Base-by-base conservation (phyloP, 2,329 filamentous ascomycete genomes). In the Myriosclerotinia duriaeana region DNA sequence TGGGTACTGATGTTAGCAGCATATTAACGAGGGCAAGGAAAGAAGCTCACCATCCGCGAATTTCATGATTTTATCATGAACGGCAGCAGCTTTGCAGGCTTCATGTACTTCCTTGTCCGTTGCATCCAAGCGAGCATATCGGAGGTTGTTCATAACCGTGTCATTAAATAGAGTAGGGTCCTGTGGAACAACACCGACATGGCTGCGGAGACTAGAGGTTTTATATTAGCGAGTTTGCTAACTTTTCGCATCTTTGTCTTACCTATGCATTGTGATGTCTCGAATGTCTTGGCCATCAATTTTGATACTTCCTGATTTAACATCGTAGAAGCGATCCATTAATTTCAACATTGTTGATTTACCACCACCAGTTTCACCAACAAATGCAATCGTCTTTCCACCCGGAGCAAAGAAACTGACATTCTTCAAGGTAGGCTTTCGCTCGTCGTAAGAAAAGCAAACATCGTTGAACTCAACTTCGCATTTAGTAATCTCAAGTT, bases 111-210 rank as follows among this genome's bases (percentile, higher is more conserved):
- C 75, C 34, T 71, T 46, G 50, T 75, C 71, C 11, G 66, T 73
- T 7, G 74, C 74, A 58, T 66, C 69, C 9, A 75, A 56, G 60
- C 72, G 69, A 56, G 74, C 73, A 61, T 76, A 75, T 36, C 72
- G 72, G 56, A 76, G 67, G 46, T 76, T 76, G 20, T 74, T 75
- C 70, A 76, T 76, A 62, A 85, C 83, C 22, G 82, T 80, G 11
- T 82, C 79, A 61, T 83, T 83, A 71, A 86, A 86, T 0, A 85
- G 76, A 61, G 84, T 81, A 0, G 83, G 83, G 59, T 86, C 83
- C 71, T 86, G 84, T 59, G 85, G 83, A 2, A 86, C 84, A 11
- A 90, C 79, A 0, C 87, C 80, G 59, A 83, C 80, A 66, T 81
- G 79, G 12, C 77, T 77, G 56, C 81, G 72, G 17, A 75, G 71